Evolutionary conservation across 2,329 filamentous ascomycete species (phyloP).

Genomic region (Domatiomyces catenatus): DNA sequence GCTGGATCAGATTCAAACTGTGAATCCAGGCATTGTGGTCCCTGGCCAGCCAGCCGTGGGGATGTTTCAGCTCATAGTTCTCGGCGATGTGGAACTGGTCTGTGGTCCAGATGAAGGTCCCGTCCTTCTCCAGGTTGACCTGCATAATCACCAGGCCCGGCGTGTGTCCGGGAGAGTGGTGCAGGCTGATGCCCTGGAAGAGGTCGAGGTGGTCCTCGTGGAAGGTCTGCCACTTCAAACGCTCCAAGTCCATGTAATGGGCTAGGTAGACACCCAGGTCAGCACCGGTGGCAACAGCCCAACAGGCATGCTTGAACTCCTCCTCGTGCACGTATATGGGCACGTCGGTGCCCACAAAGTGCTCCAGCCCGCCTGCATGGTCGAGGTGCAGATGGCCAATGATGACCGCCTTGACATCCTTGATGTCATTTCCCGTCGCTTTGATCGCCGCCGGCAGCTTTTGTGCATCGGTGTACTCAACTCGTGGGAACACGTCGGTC

Average conservation of each 20-base stretch:
- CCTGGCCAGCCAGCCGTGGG: conserved; percentile 24
- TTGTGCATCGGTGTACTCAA: conserved; percentile 21
- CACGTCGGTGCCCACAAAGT: conserved; percentile 29
- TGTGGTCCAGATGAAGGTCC: conserved; percentile 28
- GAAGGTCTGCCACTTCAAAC: conserved; percentile 31
- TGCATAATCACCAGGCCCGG: conserved; percentile 25
- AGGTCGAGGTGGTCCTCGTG: conserved; percentile 26
- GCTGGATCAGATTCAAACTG: conserved; percentile 22
- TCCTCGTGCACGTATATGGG: conserved; percentile 35
- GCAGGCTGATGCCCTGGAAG: conserved; percentile 25
- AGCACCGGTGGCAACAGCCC: conserved; percentile 28
- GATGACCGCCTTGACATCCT: conserved; percentile 33
- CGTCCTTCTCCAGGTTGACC: conserved; percentile 23
- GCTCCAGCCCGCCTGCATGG: conserved; percentile 34
- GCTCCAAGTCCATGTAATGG: conserved; percentile 16
- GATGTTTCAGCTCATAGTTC: conserved; percentile 23
- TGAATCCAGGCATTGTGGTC: conserved; percentile 26
- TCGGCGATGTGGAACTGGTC: conserved; percentile 28
- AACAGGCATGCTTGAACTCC: conserved; percentile 33
- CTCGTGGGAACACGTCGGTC: conserved; percentile 27
- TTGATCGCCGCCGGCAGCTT: conserved; percentile 25
- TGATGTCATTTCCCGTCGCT: conserved; percentile 28
- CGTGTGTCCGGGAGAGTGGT: conserved; percentile 25
- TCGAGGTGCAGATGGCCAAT: conserved; percentile 35
- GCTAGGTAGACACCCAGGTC: conserved; percentile 27